phyloP scores from a whole-genome alignment of 2,329 filamentous ascomycete genomes.

The Penicillium sp. region DNA sequence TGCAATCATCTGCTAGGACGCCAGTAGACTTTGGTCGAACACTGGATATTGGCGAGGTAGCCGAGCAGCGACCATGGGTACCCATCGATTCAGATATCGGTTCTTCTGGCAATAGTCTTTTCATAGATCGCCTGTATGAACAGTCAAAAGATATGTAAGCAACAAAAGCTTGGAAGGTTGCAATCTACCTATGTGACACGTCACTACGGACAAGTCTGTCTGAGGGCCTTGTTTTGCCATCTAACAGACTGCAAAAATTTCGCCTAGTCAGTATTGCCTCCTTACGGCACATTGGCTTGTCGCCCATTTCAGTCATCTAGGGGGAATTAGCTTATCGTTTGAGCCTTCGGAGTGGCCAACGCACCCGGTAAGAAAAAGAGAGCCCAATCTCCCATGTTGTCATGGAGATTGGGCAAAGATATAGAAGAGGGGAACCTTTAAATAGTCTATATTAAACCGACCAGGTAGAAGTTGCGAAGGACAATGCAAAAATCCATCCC shows the following conservation, averaged over 20 bases:
- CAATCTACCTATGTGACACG: slow-evolving; percentile 6
- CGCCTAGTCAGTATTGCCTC: neutral
- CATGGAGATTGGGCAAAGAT: neutral
- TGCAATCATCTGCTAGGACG: slow-evolving; percentile 1
- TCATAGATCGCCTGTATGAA: neutral
- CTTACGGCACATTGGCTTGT: neutral
- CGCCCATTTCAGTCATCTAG: slow-evolving; percentile 1
- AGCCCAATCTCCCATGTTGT: neutral
- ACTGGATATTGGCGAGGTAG: neutral
- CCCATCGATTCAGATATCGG: neutral
- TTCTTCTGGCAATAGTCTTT: neutral
- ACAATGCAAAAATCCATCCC: neutral
- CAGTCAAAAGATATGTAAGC: neutral
- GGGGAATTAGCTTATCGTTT: neutral
- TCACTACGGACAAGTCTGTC: neutral
- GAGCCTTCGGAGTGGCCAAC: neutral
- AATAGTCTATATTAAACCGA: neutral
- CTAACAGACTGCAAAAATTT: neutral
- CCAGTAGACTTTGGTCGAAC: slow-evolving; percentile 2
- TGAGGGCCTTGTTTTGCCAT: slow-evolving; percentile 1
- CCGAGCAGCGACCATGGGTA: neutral
- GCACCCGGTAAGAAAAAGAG: neutral
- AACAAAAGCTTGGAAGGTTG: neutral
- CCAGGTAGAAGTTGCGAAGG: neutral
- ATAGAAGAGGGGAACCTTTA: neutral